Evolutionary conservation across 1,139 yeast genomes (phyloP), one percentile per base, ranked within the genome.

Genomic region (Geotrichum europaeum): DNA sequence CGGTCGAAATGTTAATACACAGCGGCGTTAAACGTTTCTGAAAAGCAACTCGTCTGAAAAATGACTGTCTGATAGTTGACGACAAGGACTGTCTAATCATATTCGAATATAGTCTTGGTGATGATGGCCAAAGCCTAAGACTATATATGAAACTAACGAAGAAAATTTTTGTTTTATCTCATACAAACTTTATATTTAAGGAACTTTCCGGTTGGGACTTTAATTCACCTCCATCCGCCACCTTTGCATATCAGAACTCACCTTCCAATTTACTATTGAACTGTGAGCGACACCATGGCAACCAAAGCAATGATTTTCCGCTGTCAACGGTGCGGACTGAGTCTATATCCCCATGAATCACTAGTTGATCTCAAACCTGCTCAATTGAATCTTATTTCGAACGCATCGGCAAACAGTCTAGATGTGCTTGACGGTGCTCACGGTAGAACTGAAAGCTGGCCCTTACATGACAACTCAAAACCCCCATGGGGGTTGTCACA

Each of bases 241-340:
- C 40, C n/a, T 12, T 40, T 40, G 22, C 47, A 40, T 2, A 6
- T 40, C 47, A 40, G 20, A 40, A n/a, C 20, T 22, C 51, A 25
- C 15, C 4, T 49, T 25, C 30, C 5, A 20, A 49, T n/a, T 25
- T 20, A 9, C 28, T 15, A 9, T 15, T 15, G 15, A 49, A 49
- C 32, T 49, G 28, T 22, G n/a, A 49, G 10, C 51, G 32, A 49
- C n/a, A 49, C 10, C 7, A 53, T 53, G 61, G 18, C 58, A 22
- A 51, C 53, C 25, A 34, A 54, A 54, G 40, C 25, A 28, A 40
- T 51, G 49, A 54, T 53, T 20, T 55, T 56, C 22, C 72, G 73
- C 60, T 85, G 91, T 69, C 87, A 84, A 68, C 75, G 83, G 62
- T 85, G 91, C 69, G 79, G 83, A 58, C 73, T 84, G 43, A 87